Evolutionary conservation across 1,284 basidiomycete genomes (phyloP).

Genomic region (Coriolopsis trogii): DNA sequence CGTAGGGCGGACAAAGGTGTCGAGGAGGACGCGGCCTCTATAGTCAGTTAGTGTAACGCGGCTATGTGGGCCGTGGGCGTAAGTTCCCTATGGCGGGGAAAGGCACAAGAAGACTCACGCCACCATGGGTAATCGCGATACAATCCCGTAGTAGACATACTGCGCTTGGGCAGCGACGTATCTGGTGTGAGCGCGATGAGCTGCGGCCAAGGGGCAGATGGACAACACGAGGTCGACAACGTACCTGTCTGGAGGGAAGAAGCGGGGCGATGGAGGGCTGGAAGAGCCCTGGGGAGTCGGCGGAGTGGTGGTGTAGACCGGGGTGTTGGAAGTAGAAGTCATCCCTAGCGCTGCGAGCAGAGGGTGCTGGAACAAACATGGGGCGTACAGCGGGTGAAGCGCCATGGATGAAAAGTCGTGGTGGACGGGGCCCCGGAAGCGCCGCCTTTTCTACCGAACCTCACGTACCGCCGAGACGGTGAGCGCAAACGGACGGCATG

Average conservation of each 20-base stretch:
- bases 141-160: slow-evolving; percentile 45
- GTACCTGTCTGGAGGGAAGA: slow-evolving; percentile 31
- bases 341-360: slow-evolving; percentile 16
- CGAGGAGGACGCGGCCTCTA: slow-evolving; percentile 49
- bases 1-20: slow-evolving; percentile 59
- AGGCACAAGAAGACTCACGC: slow-evolving; percentile 43
- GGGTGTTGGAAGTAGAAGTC: slow-evolving; percentile 17
- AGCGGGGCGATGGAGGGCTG: slow-evolving; percentile 1
- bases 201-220: neutral
- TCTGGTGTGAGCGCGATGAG: slow-evolving; percentile 27
- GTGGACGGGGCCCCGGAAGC: slow-evolving; percentile 4
- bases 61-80: slow-evolving; percentile 37
- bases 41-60: slow-evolving; percentile 49
- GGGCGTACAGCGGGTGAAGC: slow-evolving; percentile 15
- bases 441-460: slow-evolving; percentile 20
- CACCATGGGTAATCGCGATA: slow-evolving; percentile 49
- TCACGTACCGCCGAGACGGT: slow-evolving; percentile 13
- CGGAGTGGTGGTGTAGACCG: slow-evolving; percentile 9
- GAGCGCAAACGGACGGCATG: neutral
- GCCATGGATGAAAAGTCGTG: slow-evolving; percentile 14
- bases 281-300: neutral
- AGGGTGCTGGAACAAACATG: slow-evolving; percentile 21
- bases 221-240: neutral
- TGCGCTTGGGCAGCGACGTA: slow-evolving; percentile 52
- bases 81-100: slow-evolving; percentile 4